Evolutionary conservation across 2,329 filamentous ascomycete genomes (phyloP).

Genomic region (Amauroascus niger): DNA sequence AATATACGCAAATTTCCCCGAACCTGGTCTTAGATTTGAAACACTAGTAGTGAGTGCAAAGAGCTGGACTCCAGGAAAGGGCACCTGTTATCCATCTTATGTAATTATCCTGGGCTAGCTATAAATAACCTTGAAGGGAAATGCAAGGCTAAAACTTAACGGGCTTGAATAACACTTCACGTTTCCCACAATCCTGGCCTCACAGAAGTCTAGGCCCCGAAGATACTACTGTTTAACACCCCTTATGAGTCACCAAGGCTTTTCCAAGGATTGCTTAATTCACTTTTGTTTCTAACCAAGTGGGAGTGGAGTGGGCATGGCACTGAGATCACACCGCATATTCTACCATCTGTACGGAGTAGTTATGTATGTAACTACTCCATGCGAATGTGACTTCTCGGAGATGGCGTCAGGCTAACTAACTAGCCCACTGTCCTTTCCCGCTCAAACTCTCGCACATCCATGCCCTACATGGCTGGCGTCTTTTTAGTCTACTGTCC

Average conservation of each 20-base stretch:
- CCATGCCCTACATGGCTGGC: background rate
- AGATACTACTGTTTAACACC: background rate
- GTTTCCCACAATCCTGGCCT: too few species aligned
- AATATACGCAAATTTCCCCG: background rate
- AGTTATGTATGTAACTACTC: too few species aligned
- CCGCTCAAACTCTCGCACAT: background rate
- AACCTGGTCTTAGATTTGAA: background rate
- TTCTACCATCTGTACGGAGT: background rate
- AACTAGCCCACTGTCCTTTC: background rate
- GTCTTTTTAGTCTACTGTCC: background rate
- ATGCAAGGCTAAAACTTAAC: too few species aligned
- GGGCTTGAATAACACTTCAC: too few species aligned
- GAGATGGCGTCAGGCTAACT: background rate
- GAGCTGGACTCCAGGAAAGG: too few species aligned
- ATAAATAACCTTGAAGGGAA: background rate
- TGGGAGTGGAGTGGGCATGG: background rate
- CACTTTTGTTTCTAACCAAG: background rate
- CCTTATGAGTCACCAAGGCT: background rate
- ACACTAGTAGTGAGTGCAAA: too few species aligned
- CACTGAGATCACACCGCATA: background rate
- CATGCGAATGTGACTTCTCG: background rate
- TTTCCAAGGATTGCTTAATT: background rate
- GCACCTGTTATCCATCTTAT: too few species aligned
- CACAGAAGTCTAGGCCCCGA: too few species aligned
- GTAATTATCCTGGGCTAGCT: too few species aligned